These are phyloP conservation scores for Trametopsis cervina DNA, from an alignment of 768 basidiomycete species.

Conservation along the genomic window DNA sequence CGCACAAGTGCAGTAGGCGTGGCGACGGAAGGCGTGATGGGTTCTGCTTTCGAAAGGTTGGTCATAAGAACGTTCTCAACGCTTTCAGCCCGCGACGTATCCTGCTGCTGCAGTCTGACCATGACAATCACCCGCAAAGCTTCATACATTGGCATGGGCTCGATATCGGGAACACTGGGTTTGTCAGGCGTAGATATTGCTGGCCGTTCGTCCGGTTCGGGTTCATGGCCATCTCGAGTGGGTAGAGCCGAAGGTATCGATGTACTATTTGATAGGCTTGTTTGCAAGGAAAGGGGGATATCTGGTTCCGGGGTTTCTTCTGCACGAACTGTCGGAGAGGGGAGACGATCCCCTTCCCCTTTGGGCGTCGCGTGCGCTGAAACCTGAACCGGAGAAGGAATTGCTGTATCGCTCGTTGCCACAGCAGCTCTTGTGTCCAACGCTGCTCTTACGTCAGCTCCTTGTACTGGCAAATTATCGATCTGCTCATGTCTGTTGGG, in stretches of 20 bases:
- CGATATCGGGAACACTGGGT: not conserved
- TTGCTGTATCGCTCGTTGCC: not conserved
- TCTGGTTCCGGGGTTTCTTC: constrained; percentile 10
- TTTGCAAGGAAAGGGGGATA: constrained; percentile 5
- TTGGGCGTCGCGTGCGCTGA: not conserved
- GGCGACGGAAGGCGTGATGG: constrained; percentile 22
- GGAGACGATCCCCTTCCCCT: not conserved
- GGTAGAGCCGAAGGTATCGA: not conserved
- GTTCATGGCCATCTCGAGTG: not conserved
- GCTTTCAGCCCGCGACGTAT: constrained; percentile 54
- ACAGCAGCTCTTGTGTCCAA: constrained; percentile 1
- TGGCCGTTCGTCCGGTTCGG: not conserved
- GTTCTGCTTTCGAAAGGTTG: constrained; percentile 42
- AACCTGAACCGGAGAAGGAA: not conserved
- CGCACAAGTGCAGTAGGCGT: constrained; percentile 39
- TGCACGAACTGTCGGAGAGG: not conserved
- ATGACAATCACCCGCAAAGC: constrained; percentile 58
- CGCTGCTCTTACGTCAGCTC: not conserved
- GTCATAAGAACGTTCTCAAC: constrained; percentile 56
- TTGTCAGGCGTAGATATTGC: not conserved
- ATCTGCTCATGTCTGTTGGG: too few relatives aligned
- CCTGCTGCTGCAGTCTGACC: constrained; percentile 52
- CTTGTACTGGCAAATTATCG: too few relatives aligned
- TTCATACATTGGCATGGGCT: constrained; percentile 40
- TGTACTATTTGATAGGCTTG: not conserved